A percentile compares a stretch with the other conserved stretches of the same genome.
These are phyloP conservation scores for Apiospora aurea DNA, from an alignment of 2,329 filamentous ascomycete species.

Conservation along the genomic window DNA sequence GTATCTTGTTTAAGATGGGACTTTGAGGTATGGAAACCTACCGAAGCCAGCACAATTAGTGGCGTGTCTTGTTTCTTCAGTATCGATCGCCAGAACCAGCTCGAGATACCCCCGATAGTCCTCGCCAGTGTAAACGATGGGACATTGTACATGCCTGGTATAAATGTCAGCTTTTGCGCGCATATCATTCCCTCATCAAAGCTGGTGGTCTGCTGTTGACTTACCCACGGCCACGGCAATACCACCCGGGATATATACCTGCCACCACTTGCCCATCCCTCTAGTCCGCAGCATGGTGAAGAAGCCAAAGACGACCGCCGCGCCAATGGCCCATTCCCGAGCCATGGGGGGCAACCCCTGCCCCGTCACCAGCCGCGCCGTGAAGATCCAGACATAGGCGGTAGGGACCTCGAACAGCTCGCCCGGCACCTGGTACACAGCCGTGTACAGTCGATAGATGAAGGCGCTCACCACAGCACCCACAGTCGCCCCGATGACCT, in stretches of 20 bases:
- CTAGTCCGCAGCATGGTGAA: conserved; percentile 76
- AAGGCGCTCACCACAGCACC: conserved; percentile 86
- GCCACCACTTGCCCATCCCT: conserved; percentile 66
- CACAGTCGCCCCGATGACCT: conserved; percentile 86
- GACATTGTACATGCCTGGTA: conserved; percentile 90
- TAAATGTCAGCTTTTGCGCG: not conserved
- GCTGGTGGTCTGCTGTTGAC: conserved; percentile 38
- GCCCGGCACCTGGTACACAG: conserved; percentile 86
- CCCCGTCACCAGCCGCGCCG: conserved; percentile 89
- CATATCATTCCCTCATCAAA: not conserved
- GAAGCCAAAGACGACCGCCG: conserved; percentile 75
- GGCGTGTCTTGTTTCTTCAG: conserved; percentile 68
- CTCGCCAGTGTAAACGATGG: conserved; percentile 93
- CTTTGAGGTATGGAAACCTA: conserved; percentile 45
- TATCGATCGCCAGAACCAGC: conserved; percentile 76
- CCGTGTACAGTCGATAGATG: conserved; percentile 88
- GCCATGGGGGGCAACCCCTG: conserved; percentile 88
- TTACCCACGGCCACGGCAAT: conserved; percentile 93
- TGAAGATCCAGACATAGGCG: conserved; percentile 97
- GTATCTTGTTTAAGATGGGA: not conserved
- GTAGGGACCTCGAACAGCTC: conserved; percentile 93
- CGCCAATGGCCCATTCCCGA: conserved; percentile 76
- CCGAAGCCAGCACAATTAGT: conserved; percentile 84
- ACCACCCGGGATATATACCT: conserved; percentile 82
- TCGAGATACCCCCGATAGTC: conserved; percentile 76